Base-by-base conservation (phyloP, 371 early-diverging fungal species). In the Amoeboaphelidium occidentale region DNA sequence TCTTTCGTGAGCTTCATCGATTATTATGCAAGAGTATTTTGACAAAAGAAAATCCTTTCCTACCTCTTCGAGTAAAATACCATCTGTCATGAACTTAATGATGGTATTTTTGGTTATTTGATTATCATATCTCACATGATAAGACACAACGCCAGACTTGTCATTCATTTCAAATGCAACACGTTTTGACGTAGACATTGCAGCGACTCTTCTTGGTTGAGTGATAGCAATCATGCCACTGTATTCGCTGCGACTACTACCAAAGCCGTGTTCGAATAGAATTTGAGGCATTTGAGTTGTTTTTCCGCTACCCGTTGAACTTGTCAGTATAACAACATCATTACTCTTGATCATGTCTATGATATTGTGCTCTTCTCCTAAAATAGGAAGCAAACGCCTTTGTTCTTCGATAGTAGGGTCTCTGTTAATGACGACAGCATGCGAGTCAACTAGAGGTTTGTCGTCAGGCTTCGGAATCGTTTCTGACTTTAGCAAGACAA, bases 1-100 rank as follows among this genome's bases (percentile, higher is more conserved):
- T 50, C 98, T 75, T 69, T 98, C 99, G 69, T 99, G 99, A 0
- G 97, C 94, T 67, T 99, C 99, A 58, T 99, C 99, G 42, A 97
- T 77, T 43, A 99, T 84, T 23, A 99, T 77, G 22, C 75, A 84
- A 0, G 90, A 85, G 60, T 97, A 98, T 59, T 84, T 76, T 14
- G 76, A 70, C 24, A 99, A 61, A 27, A 94, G 59, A 24, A 91
- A 63, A 57, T 97, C 98, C 22, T 56, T 62, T 24, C 57, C 56
- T 3, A 62, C 41, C 43, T 50, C 98, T 46, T 89, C 78, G 20
- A 99, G 67, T 49, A 99, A 66, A 44, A 98, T 88, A 71, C 98
- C 99, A 65, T 98, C 98, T 1, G 99, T 98, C 86, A 97, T 85
- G 54, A 96, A 90, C 63, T 93, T 91, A 56, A 98, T 84, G 13